A percentile compares a stretch with the other conserved stretches of the same genome.
These are phyloP conservation scores for Chytriomyces sp. DNA, from an alignment of 192 early-diverging fungal species.

Conservation along the genomic window DNA sequence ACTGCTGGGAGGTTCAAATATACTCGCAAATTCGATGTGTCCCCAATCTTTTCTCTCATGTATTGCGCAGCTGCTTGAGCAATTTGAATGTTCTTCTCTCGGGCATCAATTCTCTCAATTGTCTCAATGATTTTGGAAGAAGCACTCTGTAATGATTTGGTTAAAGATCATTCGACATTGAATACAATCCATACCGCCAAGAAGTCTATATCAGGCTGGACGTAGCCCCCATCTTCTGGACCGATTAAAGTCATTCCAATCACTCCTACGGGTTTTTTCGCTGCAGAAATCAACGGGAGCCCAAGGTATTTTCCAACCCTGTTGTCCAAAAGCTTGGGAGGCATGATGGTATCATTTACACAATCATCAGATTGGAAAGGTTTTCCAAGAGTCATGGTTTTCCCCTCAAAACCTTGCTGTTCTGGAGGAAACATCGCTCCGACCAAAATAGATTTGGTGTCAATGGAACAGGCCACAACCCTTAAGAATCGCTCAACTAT, in stretches of 20 bases:
- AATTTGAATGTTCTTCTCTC: slow-evolving; percentile 32
- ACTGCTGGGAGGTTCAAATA: not conserved
- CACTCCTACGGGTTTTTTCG: slow-evolving; percentile 28
- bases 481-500: slow-evolving; percentile 27
- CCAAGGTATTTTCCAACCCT: slow-evolving; percentile 33
- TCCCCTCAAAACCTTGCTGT: slow-evolving; percentile 22
- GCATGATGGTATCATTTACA: not conserved
- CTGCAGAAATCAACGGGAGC: slow-evolving; percentile 19
- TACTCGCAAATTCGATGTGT: slow-evolving; percentile 12
- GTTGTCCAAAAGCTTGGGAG: slow-evolving; percentile 5
- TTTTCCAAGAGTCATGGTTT: slow-evolving; percentile 13
- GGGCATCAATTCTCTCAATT: slow-evolving; percentile 26
- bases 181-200: slow-evolving; percentile 28
- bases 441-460: not conserved
- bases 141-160: slow-evolving; percentile 16
- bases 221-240: slow-evolving; percentile 30
- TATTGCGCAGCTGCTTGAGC: slow-evolving; percentile 20
- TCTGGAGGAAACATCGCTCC: slow-evolving; percentile 7
- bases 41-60: slow-evolving; percentile 31
- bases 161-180: not conserved
- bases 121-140: slow-evolving; percentile 17
- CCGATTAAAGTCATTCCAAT: slow-evolving; percentile 32
- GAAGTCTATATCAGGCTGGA: slow-evolving; percentile 35
- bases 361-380: not conserved
- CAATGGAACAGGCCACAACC: slow-evolving; percentile 26